Evolutionary conservation across 139 green algal species (phyloP), one percentile per base, ranked within the genome.

Genomic region (Picochlorum sp.): DNA sequence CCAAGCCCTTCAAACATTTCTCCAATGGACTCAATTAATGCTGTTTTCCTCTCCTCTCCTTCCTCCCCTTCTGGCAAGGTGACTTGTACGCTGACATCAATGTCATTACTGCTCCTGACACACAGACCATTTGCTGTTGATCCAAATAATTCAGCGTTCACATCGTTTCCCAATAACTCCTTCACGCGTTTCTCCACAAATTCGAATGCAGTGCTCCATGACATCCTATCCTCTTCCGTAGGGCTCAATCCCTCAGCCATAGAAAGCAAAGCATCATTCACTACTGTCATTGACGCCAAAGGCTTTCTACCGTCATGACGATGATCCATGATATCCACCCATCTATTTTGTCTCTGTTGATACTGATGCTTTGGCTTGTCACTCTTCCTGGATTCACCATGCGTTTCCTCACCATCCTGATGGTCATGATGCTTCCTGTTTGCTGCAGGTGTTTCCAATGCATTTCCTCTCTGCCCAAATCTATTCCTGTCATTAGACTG

Each of bases 1-100:
- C 75, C 77, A 7, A 74, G 75, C 11, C 66, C 63, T 45, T 65
- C 51, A 52, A 90, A 62, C 34, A 84, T 60, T 70, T 84, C 52
- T 0, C 66, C 86, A 51, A 90, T 66, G 63, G 77, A 52, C 55
- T 75, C 68, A 4, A 91, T 75, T 31, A 88, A 54, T 37, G 75
- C 79, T 3, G 47, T 65, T 67, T 85, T 80, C 45, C 23, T 24
- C 52, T 69, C 69, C 4, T 72, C 66, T 26, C 15, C 45, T 45
- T 45, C 51, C n/a, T 15, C 41, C n/a, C n/a, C n/a, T 20, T 23
- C 41, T 16, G 37, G 49, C 3, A n/a, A 37, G 23, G 28, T 34
- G 38, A 87, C 61, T 75, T 87, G 78, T 57, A 95, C 49, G 65
- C 74, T 86, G 8, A 95, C 70, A 67, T 95, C 87, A 14, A 95